Evolutionary conservation across 1,284 basidiomycete genomes (phyloP), one percentile per base, ranked within the genome.

Genomic region (Leccinum pachyderme): DNA sequence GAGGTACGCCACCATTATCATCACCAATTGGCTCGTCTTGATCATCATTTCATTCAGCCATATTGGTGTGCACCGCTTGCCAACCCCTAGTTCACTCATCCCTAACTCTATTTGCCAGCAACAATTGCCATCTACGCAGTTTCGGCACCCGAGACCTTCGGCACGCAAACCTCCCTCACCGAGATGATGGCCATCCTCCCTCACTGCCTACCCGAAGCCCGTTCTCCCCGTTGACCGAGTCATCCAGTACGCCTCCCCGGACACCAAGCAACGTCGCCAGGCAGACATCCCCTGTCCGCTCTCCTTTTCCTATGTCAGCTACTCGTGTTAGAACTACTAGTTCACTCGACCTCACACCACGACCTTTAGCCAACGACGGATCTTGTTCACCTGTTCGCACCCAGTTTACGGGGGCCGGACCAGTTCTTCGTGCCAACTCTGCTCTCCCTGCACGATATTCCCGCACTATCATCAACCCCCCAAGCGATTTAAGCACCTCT

Each of bases 81-180:
- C n/a, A 9, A 28, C 27, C n/a, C 18, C 46, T 50, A 18, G 15
- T 45, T 33, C 32, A 13, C 31, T 53, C 32, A 51, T 37, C 32
- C 43, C 32, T 66, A 18, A 68, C 7, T 15, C 27, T 25, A 27
- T 53, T 55, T 53, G 60, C 12, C 31, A 66, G 88, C 73, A 90
- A 90, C 77, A 76, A 77, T 52, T 91, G 88, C 61, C 88, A 91
- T 67, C 66, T 82, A 59, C 86, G 82, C 75, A 80, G 75, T 61
- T 90, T 90, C 61, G 87, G 86, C 29, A 89, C 84, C 18, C 77
- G 78, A 58, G 85, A 90, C 66, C 79, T 91, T 44, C 82, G 89
- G 49, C 83, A 86, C 53, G 85, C 85, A 51, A 91, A 91, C 65
- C 80, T 87, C 8, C 86, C 86, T 13, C 72, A 82, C 57, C 74